phyloP scores from a whole-genome alignment of 1,284 basidiomycete species.

The Sporisorium iseilematis-ciliati region DNA sequence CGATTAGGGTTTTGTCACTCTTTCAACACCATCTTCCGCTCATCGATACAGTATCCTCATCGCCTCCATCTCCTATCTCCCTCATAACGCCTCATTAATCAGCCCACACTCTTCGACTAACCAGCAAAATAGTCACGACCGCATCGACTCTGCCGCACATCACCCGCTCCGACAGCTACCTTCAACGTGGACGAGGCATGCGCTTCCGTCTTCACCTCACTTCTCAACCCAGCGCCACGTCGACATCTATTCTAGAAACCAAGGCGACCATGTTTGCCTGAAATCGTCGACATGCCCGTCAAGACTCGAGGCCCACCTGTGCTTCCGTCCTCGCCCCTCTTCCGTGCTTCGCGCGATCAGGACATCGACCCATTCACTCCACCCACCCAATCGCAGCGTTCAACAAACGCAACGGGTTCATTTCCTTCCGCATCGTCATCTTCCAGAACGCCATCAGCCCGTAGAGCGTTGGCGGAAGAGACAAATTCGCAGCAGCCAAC shows the following conservation, averaged over 20 bases:
- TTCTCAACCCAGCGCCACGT: background rate
- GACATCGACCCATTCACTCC: constrained; percentile 36
- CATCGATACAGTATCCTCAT: background rate
- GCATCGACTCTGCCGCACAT: background rate
- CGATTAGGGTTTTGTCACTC: constrained; percentile 5
- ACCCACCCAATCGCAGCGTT: constrained; percentile 10
- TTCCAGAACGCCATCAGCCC: background rate
- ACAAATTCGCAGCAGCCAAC: constrained; percentile 12
- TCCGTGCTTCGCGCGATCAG: constrained; percentile 34
- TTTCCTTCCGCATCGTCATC: background rate
- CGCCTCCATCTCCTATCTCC: background rate
- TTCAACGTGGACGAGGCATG: background rate
- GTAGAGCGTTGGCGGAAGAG: constrained; percentile 25
- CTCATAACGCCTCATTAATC: background rate
- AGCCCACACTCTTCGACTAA: background rate
- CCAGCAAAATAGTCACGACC: background rate
- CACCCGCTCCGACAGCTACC: background rate
- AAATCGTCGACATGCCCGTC: constrained; percentile 15
- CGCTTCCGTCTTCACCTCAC: background rate
- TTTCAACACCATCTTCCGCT: background rate
- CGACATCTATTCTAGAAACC: background rate
- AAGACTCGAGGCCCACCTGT: constrained; percentile 19
- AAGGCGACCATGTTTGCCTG: constrained; percentile 18
- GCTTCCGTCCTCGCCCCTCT: constrained; percentile 8
- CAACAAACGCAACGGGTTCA: background rate